Percentiles rank a stretch among this genome's conserved stretches.
Evolutionary conservation across 2,329 filamentous ascomycete genomes (phyloP).

Genomic region (Coleophoma cylindrospora): DNA sequence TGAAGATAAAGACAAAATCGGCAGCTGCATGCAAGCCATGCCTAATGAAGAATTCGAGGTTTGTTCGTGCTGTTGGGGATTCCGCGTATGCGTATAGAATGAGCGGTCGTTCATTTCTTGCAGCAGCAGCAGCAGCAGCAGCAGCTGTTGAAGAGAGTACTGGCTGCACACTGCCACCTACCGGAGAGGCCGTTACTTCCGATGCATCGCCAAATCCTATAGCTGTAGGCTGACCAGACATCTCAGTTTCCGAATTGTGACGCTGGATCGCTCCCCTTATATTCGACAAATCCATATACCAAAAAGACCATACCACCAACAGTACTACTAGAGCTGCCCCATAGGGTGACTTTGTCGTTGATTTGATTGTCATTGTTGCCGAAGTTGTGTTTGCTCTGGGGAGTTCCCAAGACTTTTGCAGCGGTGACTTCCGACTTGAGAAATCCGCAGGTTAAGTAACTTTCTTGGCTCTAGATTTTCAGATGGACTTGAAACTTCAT

Average conservation of each 20-base stretch:
- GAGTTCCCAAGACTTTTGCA: neutral
- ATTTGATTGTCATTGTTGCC: constrained; percentile 1
- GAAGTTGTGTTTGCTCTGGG: neutral
- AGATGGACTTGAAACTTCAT: neutral
- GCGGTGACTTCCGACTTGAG: neutral
- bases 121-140: no score
- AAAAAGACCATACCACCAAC: constrained; percentile 4
- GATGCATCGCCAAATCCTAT: neutral
- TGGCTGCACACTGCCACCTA: neutral
- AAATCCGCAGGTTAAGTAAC: neutral
- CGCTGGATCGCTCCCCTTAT: neutral
- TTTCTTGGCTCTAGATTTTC: neutral
- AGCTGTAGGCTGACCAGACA: neutral
- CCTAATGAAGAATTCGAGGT: constrained; percentile 22
- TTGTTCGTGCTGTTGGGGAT: constrained; percentile 15
- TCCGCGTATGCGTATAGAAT: constrained; percentile 24
- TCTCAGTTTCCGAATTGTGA: neutral
- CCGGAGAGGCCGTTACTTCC: neutral
- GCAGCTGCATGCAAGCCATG: constrained; percentile 22
- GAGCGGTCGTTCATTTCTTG: constrained; percentile 11
- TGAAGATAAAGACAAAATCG: constrained; percentile 24
- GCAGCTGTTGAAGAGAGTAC: neutral
- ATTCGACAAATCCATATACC: constrained; percentile 2
- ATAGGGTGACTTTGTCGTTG: neutral
- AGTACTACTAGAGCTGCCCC: constrained; percentile 1